phyloP scores from a whole-genome alignment of 1,139 yeast species.

The Kluyveromyces marxianus region DNA sequence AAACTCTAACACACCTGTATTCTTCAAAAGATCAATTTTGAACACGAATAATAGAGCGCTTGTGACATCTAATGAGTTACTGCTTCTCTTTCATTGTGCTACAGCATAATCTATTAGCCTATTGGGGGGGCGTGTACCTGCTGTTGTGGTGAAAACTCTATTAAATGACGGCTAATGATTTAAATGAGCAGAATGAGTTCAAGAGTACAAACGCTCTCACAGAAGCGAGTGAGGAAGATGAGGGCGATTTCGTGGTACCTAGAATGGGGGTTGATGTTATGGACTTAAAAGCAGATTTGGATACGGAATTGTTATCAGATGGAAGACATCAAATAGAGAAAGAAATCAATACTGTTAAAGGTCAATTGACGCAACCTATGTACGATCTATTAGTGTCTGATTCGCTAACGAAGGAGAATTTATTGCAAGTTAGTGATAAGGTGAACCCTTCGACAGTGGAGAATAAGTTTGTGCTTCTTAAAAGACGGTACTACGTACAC shows the following conservation, averaged over 20 bases:
- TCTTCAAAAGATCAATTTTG: too few species aligned
- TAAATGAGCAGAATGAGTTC: too few species aligned
- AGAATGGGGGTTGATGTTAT: background rate
- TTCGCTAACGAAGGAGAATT: conserved; percentile 16
- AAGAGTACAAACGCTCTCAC: too few species aligned
- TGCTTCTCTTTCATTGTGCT: too few species aligned
- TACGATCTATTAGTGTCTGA: conserved; percentile 21
- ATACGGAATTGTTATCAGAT: conserved; percentile 3
- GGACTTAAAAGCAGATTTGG: conserved; percentile 1
- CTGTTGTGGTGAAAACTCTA: too few species aligned
- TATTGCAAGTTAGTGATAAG: conserved; percentile 17
- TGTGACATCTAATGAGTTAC: too few species aligned
- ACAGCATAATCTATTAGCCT: too few species aligned
- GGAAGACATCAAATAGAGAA: conserved; percentile 22
- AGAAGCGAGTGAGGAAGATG: too few species aligned
- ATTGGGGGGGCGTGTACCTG: too few species aligned
- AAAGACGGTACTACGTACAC: conserved; percentile 22
- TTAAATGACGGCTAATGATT: too few species aligned
- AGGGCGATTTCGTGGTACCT: background rate
- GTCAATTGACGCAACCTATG: conserved; percentile 23
- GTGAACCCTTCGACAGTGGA: conserved; percentile 16
- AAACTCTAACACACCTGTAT: too few species aligned
- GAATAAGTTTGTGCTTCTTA: conserved; percentile 17
- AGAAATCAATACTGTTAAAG: conserved; percentile 20
- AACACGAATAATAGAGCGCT: too few species aligned